Conservation (phyloP, 139 green algal species). For the Chlorella vulgaris region DNA sequence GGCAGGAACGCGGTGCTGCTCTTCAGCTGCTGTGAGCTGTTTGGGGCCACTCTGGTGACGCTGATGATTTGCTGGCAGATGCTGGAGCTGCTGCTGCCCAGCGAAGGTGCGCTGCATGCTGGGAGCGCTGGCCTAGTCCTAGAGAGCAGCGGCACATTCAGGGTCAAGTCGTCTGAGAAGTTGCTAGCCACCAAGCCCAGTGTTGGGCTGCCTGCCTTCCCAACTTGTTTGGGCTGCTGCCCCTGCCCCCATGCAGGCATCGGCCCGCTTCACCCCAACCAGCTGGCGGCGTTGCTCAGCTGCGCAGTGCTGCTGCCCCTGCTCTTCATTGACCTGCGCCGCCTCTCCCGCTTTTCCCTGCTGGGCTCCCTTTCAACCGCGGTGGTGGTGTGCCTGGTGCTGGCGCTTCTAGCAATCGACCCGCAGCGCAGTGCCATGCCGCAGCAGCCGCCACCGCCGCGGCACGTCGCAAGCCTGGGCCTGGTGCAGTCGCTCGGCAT, state of each 20-base stretch:
- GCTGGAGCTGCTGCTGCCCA: constrained; percentile 41
- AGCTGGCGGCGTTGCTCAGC: constrained; percentile 25
- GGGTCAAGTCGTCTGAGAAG: too few species aligned
- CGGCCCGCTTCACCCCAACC: constrained; percentile 12
- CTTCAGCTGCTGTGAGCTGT: constrained; percentile 54
- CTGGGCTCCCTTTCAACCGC: constrained; percentile 38
- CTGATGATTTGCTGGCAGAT: constrained; percentile 55
- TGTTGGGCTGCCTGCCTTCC: background rate
- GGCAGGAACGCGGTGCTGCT: constrained; percentile 28
- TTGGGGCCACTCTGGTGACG: constrained; percentile 44
- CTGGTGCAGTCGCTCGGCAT: constrained; percentile 57
- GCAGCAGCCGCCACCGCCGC: constrained; percentile 29
- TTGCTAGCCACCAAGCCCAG: background rate
- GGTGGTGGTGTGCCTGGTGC: constrained; percentile 39
- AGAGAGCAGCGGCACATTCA: background rate
- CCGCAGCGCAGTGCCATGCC: constrained; percentile 29
- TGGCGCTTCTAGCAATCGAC: constrained; percentile 40
- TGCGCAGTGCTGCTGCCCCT: constrained; percentile 31
- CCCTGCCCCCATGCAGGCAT: constrained; percentile 5
- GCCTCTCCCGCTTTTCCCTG: constrained; percentile 43
- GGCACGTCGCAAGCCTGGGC: constrained; percentile 12
- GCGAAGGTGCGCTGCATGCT: constrained; percentile 1
- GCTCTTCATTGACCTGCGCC: constrained; percentile 37
- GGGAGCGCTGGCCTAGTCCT: too few species aligned
- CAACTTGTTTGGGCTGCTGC: background rate